phyloP scores from a whole-genome alignment of 208 protist genomes.

The Herpetomonas tarakana region DNA sequence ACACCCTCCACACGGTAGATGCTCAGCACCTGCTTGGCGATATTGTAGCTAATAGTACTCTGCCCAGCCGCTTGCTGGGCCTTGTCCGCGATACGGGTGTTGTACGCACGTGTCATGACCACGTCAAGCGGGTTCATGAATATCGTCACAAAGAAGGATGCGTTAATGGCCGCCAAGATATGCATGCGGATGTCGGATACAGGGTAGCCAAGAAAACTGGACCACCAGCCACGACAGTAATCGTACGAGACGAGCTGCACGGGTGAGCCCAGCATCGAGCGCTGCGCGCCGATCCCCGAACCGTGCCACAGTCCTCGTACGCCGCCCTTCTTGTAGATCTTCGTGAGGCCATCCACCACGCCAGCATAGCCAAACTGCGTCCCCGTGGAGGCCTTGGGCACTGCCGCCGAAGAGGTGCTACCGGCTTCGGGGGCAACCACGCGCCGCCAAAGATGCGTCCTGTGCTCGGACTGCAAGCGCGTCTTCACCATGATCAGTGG shows the following conservation, averaged over 20 bases:
- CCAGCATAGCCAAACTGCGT: constrained; percentile 51
- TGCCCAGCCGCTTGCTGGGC: neutral
- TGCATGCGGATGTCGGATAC: constrained; percentile 46
- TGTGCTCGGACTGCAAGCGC: constrained; percentile 59
- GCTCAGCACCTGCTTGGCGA: constrained; percentile 12
- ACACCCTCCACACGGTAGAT: constrained; percentile 63
- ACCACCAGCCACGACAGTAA: constrained; percentile 1
- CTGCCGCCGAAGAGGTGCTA: neutral
- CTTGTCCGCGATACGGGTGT: constrained; percentile 16
- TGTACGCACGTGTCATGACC: constrained; percentile 68
- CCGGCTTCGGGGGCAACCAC: neutral
- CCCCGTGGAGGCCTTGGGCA: constrained; percentile 27
- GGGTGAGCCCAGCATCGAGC: constrained; percentile 36
- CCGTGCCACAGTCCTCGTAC: constrained; percentile 53
- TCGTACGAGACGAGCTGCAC: constrained; percentile 61
- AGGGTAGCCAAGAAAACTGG: constrained; percentile 6
- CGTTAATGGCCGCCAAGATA: constrained; percentile 28
- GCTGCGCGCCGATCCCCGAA: constrained; percentile 27
- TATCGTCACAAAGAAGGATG: constrained; percentile 22
- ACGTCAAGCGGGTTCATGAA: constrained; percentile 65
- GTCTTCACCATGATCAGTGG: constrained; percentile 74
- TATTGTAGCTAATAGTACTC: constrained; percentile 2
- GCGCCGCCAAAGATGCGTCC: constrained; percentile 17
- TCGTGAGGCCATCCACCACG: constrained; percentile 32
- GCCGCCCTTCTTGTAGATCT: constrained; percentile 35